Evolutionary conservation across 2,329 filamentous ascomycete species (phyloP), one percentile per base, ranked within the genome.

Genomic region (Neopestalotiopsis clavispora): DNA sequence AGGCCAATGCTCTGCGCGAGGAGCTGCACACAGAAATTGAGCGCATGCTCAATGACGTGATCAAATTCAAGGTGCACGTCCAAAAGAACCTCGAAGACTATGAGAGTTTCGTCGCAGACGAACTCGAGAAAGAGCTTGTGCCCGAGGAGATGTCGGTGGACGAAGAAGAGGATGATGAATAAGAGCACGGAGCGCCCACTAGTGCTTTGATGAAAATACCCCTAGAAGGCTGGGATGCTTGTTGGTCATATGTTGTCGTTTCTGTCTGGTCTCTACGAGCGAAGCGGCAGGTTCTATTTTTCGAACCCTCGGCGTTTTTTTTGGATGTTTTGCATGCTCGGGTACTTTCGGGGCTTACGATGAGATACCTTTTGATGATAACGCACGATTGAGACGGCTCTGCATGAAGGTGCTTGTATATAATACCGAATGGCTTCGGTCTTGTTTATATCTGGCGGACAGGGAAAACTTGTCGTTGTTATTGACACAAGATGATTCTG

Each of bases 21-120:
- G 95, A 98, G 79, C 86, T 99, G n/a, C 96, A 99, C 80, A 97
- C 94, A 0, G 95, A 98, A 79, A 94, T 98, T 75, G 96, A 98
- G 83, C 92, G 91, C 75, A 97, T 98, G 89, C 84, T 99, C 70
- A 97, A 98, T 82, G 95, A 98, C 78, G 92, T 98, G 71, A 97
- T 98, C 84, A 95, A 97, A 77, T 98, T 99, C 89, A 99, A 99
- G 84, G 93, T 99, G 72, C 95, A 98, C 77, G 87, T 99, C 65
- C 96, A 99, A 80, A 95, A 94, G 83, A 92, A 90, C 69, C 84
- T 99, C 67, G 95, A 98, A 78, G 94, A 96, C 76, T 98, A 97
- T 79, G 96, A 99, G 82, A 90, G 91, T 68, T 97, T 98, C 78
- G 94, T 98, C 6, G 91, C 93, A 2, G 93, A 97, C 73, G 95